Evolutionary conservation across 179 eudicot genomes (phyloP).

Genomic region (Silene coronaria): DNA sequence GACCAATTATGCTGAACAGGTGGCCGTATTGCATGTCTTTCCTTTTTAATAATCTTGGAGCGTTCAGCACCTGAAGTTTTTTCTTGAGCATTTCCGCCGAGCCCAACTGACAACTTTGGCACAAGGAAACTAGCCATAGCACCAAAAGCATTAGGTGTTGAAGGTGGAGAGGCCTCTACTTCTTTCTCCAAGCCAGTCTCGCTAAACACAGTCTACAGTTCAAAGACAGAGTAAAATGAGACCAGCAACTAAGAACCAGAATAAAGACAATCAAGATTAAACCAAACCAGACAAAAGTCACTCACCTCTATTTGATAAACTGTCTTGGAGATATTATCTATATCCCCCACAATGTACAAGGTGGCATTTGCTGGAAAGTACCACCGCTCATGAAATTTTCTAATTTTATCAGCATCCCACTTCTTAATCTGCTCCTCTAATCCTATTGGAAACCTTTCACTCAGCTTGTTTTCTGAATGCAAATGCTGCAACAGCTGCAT

Average conservation of each 20-base stretch:
- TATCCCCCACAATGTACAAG: constrained; percentile 91
- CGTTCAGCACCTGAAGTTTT: constrained; percentile 54
- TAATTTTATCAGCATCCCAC: constrained; percentile 98
- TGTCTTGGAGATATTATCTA: constrained; percentile 70
- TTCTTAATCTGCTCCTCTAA: constrained; percentile 96
- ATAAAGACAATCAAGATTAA: background rate
- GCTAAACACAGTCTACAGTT: constrained; percentile 70
- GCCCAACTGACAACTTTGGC: constrained; percentile 82
- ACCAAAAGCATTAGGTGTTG: constrained; percentile 76
- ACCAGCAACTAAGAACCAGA: background rate
- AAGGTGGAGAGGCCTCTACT: constrained; percentile 46
- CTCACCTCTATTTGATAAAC: constrained; percentile 86
- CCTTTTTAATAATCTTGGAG: constrained; percentile 52
- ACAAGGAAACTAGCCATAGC: constrained; percentile 95
- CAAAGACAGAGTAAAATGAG: constrained; percentile 14
- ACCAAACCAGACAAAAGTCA: constrained; percentile 11
- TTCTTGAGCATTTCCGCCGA: constrained; percentile 64
- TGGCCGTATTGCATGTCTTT: constrained; percentile 94
- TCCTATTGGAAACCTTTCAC: constrained; percentile 95
- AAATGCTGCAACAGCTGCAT: constrained; percentile 81
- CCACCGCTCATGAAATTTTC: constrained; percentile 97
- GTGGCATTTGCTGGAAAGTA: constrained; percentile 99
- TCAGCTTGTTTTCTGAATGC: constrained; percentile 98
- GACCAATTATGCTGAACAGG: constrained; percentile 97
- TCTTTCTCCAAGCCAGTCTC: constrained; percentile 62